Evolutionary conservation across 257 asterid genomes (phyloP), one percentile per base, ranked within the genome.

Genomic region (Gynochthodes officinalis): DNA sequence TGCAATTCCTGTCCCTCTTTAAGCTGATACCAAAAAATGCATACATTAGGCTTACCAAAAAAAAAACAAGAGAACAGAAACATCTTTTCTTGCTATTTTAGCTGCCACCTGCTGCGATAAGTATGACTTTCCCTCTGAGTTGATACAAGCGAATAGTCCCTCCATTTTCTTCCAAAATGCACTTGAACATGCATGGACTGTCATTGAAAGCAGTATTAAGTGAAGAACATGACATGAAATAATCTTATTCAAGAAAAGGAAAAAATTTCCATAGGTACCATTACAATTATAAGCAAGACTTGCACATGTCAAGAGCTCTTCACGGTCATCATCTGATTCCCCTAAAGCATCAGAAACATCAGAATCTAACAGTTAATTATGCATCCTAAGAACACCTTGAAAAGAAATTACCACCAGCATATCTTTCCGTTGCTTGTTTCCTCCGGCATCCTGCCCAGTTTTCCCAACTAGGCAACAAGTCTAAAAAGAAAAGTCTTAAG

Each of bases 281-380:
- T 82, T 84, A 75, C 89, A 87, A 74, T 74, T 87, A 82, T 82
- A 83, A 67, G 96, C 92, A 71, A 80, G 80, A 62, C 83, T 89
- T 59, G 97, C 97, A 64, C 96, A 96, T 60, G 85, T 73, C 73
- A 84, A 46, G 77, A 91, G 91, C 80, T 94, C 99, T 69, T 94
- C 99, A 5, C 83, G 92, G 62, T 90, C 97, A 64, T 93, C 98
- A 59, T 91, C 97, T 57, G 90, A 85, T 81, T 94, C 98, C 82
- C 98, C 99, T 94, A 85, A 78, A 75, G 75, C 28, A 78, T 40
- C 32, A 62, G 21, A 19, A 75, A 76, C 28, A 78, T 40, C 32
- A 62, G 21, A 19, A 44, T 16, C 23, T 70, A 55, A 42, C n/a
- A 64, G 39, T 68, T 35, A 66, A 66, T 23, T 8, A 67, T 27